Evolutionary conservation across 2,329 filamentous ascomycete genomes (phyloP), one percentile per base, ranked within the genome.

Genomic region (Fusarium annulatum): DNA sequence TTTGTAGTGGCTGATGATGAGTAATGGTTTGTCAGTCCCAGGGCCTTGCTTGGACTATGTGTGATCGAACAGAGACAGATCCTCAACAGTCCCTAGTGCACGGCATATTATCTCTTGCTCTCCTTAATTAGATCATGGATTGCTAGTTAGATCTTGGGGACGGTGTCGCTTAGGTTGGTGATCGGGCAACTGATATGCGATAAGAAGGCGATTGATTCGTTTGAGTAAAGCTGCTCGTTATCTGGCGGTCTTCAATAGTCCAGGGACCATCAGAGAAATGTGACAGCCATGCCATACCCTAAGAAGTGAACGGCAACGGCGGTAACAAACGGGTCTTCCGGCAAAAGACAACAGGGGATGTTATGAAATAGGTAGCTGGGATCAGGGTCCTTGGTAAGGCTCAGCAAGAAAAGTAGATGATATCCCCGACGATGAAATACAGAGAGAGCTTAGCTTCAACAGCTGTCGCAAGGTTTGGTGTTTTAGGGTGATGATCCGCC

Each of bases 331-430:
- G 64, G 72, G 59, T 66, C 64, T 42, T 43, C 48, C 49, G 58
- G 60, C 49, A 64, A 58, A 55, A 46, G 21, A 33, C 28, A 36
- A 56, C 51, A 74, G 42, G 71, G 63, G 56, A 26, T n/a, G n/a
- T 49, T 42, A 42, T 33, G 23, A 55, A 51, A 53, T 42, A 49
- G 28, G 48, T 42, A 42, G 23, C 68, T 10, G 19, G 71, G 67
- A 66, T 71, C 67, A 72, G 64, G 71, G 71, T 62, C 57, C 66
- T 61, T 39, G 36, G 41, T 57, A 73, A 64, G 66, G 66, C 61
- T 71, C 43, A 48, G 36, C 28, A 52, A 57, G 51, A 46, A 38
- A 33, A 34, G 30, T 41, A n/a, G 48, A 51, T 21, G 42, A 46
- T 36, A 41, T 68, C 45, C n/a, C 48, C 23, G 55, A 65, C 41